Evolutionary conservation across 2,329 filamentous ascomycete genomes (phyloP), one percentile per base, ranked within the genome.

Genomic region (Dactylellina leptospora): DNA sequence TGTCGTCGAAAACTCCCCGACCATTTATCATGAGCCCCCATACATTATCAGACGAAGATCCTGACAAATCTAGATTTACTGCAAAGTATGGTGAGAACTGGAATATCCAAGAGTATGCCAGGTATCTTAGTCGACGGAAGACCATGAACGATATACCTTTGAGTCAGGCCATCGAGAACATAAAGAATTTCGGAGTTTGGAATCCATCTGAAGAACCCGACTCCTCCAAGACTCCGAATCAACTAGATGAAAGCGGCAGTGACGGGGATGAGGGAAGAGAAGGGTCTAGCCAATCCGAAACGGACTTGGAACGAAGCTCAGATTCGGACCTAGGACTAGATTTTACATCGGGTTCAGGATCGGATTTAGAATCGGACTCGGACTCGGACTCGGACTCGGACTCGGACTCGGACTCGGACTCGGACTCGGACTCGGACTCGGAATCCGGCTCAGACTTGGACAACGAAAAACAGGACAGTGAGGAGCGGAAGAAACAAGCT

Each of bases 81-180:
- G 36, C 20, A 4, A 68, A 59, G 30, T 68, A 68, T 38, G 62
- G 62, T 4, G 25, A 59, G 0, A 28, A 40, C 38, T 68, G 59
- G 13, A n/a, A 45, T 33, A 42, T 38, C 25, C 25, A 22, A n/a
- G 45, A 68, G 27, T 68, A 59, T 42, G 45, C 53, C 16, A 59
- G 44, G 4, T 68, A 45, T 40, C 25, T 47, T n/a, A 53, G 25
- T 25, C 13, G 45, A 38, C 23, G 25, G 36, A 38, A 40, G 4
- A 53, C 54, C 3, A 25, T 20, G n/a, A 59, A 40, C 13, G 54
- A 59, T 27, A 50, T 56, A 25, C 36, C 62, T 2, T 16, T 53
- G 1, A 23, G 40, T n/a, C n/a, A 27, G 18, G 62, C 36, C 5
- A 59, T 68, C 10, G 36, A 59, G 22, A 68, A 68, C 25, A 68